Evolutionary conservation across 2,329 filamentous ascomycete genomes (phyloP).

Genomic region (Massarina eburnea): DNA sequence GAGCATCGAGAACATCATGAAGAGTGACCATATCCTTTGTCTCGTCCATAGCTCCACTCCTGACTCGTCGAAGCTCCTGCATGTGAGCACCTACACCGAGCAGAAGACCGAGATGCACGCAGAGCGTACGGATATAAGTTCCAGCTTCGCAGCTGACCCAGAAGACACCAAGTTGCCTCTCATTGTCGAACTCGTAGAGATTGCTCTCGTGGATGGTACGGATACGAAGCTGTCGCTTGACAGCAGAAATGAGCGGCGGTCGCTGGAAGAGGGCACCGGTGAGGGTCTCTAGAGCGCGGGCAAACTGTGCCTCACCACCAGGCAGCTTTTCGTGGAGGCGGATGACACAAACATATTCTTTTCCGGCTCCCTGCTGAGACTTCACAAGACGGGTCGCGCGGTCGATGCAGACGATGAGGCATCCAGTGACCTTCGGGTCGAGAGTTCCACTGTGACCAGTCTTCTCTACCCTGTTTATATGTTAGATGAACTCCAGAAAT

Average conservation of each 20-base stretch:
- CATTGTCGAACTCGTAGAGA: conserved; percentile 94
- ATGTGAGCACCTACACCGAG: conserved; percentile 91
- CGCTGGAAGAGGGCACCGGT: conserved; percentile 97
- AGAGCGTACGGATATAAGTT: conserved; percentile 97
- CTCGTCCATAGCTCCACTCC: conserved; percentile 95
- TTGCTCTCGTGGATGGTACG: conserved; percentile 98
- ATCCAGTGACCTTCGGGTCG: conserved; percentile 96
- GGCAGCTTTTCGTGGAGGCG: conserved; percentile 93
- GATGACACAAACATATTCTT: conserved; percentile 97
- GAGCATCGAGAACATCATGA: conserved; percentile 92
- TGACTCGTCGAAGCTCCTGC: conserved; percentile 94
- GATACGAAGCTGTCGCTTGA: conserved; percentile 98
- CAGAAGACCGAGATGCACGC: conserved; percentile 82
- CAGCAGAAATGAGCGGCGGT: conserved; percentile 93
- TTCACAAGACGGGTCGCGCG: conserved; percentile 97
- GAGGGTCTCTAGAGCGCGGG: conserved; percentile 89
- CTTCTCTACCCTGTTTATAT: conserved; percentile 72
- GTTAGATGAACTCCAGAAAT: conserved; percentile 16
- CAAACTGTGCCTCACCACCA: conserved; percentile 89
- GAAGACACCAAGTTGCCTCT: conserved; percentile 95
- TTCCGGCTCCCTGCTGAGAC: conserved; percentile 97
- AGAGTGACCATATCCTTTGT: conserved; percentile 85
- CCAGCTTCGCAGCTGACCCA: conserved; percentile 99
- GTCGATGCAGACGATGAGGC: conserved; percentile 92
- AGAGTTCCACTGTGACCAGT: conserved; percentile 98